Percentiles rank a stretch among this genome's conserved stretches.
phyloP scores from a whole-genome alignment of 306 rosid genomes.

The Sesbania bispinosa region DNA sequence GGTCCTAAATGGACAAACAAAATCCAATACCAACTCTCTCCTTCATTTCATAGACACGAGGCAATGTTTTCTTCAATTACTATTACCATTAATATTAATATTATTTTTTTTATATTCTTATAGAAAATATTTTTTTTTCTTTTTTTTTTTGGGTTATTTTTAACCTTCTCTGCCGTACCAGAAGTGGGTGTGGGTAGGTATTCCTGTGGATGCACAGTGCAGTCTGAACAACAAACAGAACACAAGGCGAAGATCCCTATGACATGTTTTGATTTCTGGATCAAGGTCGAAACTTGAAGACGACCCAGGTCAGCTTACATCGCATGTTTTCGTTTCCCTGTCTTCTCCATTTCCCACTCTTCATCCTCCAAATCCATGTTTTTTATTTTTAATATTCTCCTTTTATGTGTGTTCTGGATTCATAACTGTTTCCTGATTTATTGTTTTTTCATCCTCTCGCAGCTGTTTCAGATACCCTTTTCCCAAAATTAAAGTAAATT shows the following conservation, averaged over 20 bases:
- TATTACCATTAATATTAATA: not conserved
- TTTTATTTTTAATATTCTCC: not conserved
- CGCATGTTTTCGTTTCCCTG: not conserved
- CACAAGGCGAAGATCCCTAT: constrained; percentile 36
- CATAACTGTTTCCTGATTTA: constrained; percentile 4
- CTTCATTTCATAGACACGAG: constrained; percentile 1
- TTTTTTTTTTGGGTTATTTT: not conserved
- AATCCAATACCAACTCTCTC: not conserved
- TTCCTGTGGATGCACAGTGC: constrained; percentile 37
- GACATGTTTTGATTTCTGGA: constrained; percentile 11
- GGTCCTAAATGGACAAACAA: not conserved
- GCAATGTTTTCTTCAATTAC: not conserved
- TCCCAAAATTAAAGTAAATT: not conserved
- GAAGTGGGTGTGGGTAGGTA: constrained; percentile 37
- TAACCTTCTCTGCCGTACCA: constrained; percentile 15
- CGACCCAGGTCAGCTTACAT: constrained; percentile 6
- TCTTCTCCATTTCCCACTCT: not conserved
- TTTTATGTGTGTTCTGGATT: not conserved
- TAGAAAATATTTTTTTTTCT: too few relatives aligned
- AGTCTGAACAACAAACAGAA: constrained; percentile 17
- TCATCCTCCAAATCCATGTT: not conserved
- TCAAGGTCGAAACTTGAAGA: constrained; percentile 13
- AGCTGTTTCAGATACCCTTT: constrained; percentile 36
- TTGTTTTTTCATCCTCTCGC: not conserved
- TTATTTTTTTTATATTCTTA: not conserved